A percentile compares a stretch with the other conserved stretches of the same genome.
Conservation (phyloP, 2,329 filamentous ascomycete species). For the Microdochium trichocladiopsis region DNA sequence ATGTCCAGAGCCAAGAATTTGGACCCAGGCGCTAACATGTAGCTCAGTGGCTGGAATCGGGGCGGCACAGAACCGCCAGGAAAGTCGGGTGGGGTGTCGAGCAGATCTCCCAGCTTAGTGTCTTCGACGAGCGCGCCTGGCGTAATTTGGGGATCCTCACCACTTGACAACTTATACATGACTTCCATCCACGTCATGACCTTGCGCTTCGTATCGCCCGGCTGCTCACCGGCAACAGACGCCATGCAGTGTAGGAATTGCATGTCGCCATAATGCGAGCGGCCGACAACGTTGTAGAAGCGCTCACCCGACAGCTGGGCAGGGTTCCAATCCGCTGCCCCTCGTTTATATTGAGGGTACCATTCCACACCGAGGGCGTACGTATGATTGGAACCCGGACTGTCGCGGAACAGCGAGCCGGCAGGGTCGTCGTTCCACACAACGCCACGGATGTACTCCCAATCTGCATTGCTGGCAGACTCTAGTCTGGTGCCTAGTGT, state of each 20-base stretch:
- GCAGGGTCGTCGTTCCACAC: conserved; percentile 7
- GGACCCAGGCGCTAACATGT: not conserved
- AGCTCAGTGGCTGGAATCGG: not conserved
- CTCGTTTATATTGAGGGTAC: not conserved
- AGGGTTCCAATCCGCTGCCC: not conserved
- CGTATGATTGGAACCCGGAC: not conserved
- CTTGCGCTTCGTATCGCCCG: conserved; percentile 2
- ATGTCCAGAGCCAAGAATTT: conserved; percentile 1
- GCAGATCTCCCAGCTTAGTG: not conserved
- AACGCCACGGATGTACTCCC: conserved; percentile 6
- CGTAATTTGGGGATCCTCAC: not conserved
- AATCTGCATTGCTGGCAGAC: not conserved
- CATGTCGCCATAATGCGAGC: conserved; percentile 5
- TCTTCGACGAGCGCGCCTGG: not conserved
- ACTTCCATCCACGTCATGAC: conserved; percentile 5
- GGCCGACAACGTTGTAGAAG: conserved; percentile 1
- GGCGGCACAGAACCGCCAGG: not conserved
- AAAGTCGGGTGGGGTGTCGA: not conserved
- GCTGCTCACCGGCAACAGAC: conserved; percentile 2
- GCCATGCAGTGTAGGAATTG: conserved; percentile 7
- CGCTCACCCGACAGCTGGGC: not conserved
- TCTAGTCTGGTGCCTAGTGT: not conserved
- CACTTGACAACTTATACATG: conserved; percentile 6
- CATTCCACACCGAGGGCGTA: not conserved
- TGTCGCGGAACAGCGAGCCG: conserved; percentile 5